Evolutionary conservation across 331 rosid genomes (phyloP).

Genomic region (Quercus tomentella): DNA sequence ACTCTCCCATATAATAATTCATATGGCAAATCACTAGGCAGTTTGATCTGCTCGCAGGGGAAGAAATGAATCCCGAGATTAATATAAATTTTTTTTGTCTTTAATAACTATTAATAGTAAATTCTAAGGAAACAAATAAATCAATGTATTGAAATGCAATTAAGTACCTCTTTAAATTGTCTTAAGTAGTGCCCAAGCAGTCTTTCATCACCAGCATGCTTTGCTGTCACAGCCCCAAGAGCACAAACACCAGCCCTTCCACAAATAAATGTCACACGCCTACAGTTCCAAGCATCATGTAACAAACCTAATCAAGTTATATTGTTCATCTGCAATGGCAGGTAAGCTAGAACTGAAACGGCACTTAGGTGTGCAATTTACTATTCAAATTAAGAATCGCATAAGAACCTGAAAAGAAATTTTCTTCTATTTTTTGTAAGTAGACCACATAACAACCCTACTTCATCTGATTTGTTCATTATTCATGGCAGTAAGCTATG

Average conservation of each 20-base stretch:
- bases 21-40: slow-evolving; percentile 57
- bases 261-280: slow-evolving; percentile 68
- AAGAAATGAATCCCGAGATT: slow-evolving; percentile 11
- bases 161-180: slow-evolving; percentile 53
- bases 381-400: neutral
- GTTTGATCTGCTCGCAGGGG: slow-evolving; percentile 51
- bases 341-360: neutral
- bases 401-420: neutral
- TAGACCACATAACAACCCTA: neutral
- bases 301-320: neutral
- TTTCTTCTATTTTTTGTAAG: neutral
- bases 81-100: neutral
- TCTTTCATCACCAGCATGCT: slow-evolving; percentile 54
- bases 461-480: neutral
- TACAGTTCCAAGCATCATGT: slow-evolving; percentile 29
- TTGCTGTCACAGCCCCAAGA: slow-evolving; percentile 77
- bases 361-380: neutral
- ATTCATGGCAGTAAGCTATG: neutral
- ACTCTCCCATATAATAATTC: slow-evolving; percentile 75
- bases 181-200: slow-evolving; percentile 49
- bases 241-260: slow-evolving; percentile 82
- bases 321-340: slow-evolving; percentile 1
- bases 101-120: too few species aligned
- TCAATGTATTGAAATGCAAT: neutral
- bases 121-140: slow-evolving; percentile 7